Conservation (phyloP, 352 stramenopile genomes). For the Thraustotheca clavata region DNA sequence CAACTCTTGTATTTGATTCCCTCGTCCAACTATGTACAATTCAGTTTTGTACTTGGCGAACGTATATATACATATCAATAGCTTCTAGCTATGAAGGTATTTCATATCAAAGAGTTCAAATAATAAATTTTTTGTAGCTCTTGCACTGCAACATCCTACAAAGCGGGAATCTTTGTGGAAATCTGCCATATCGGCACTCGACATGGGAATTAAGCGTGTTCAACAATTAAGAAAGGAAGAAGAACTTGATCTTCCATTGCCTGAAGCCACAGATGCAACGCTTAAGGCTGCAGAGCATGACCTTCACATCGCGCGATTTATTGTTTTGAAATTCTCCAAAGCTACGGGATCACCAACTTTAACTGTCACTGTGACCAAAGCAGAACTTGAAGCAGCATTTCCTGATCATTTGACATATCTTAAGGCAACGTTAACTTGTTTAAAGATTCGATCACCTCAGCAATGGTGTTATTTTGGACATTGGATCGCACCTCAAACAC, state of each 20-base stretch:
- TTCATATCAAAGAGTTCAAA: background rate
- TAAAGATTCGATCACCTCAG: background rate
- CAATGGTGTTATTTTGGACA: background rate
- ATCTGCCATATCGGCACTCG: conserved; percentile 36
- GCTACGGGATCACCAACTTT: background rate
- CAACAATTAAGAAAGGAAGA: conserved; percentile 56
- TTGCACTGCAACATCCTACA: conserved; percentile 30
- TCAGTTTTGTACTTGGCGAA: conserved; percentile 55
- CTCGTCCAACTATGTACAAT: conserved; percentile 45
- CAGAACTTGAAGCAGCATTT: conserved; percentile 10
- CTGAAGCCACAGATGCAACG: conserved; percentile 28
- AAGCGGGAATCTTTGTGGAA: conserved; percentile 25
- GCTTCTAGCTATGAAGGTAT: conserved; percentile 48
- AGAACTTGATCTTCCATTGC: conserved; percentile 58
- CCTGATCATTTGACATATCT: background rate
- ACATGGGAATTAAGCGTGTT: conserved; percentile 32
- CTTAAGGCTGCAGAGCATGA: conserved; percentile 34
- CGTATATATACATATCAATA: conserved; percentile 43
- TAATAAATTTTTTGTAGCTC: background rate
- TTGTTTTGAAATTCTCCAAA: background rate
- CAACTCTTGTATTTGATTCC: conserved; percentile 44
- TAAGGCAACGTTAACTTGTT: background rate
- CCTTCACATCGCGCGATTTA: background rate
- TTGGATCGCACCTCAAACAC: background rate
- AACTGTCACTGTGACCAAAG: conserved; percentile 2